These are phyloP conservation scores for Leccinum disarticulatum DNA, from an alignment of 768 basidiomycete genomes.

Conservation along the genomic window DNA sequence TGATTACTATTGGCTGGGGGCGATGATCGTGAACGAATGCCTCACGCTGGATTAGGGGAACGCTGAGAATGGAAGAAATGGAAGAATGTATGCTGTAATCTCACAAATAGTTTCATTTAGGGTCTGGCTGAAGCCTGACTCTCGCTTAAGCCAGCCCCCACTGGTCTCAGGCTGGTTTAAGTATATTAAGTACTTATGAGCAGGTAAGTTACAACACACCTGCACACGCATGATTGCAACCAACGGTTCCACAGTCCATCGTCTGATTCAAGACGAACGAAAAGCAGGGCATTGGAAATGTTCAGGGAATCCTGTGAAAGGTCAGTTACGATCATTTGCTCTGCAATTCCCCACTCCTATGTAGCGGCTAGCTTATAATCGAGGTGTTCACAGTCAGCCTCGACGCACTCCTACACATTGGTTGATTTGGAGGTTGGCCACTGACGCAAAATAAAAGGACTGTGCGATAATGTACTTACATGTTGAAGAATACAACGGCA, in stretches of 20 bases:
- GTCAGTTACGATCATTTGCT: neutral
- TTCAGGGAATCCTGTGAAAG: neutral
- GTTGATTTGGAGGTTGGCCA: neutral
- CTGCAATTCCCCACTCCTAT: neutral
- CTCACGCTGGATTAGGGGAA: neutral
- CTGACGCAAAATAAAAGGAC: neutral
- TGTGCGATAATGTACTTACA: too few species aligned
- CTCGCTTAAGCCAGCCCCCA: too few species aligned
- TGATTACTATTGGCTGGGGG: neutral
- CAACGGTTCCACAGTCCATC: neutral
- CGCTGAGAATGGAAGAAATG: too few species aligned
- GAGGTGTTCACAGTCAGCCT: too few species aligned
- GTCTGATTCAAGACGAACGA: neutral
- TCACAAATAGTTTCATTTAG: too few species aligned
- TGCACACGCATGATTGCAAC: neutral
- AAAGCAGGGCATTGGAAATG: neutral
- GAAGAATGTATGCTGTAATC: too few species aligned
- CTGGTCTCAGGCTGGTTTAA: too few species aligned
- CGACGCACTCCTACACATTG: neutral
- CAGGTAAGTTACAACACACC: too few species aligned
- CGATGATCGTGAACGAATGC: neutral
- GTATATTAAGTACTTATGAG: too few species aligned
- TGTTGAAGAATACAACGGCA: neutral
- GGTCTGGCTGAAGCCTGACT: too few species aligned
- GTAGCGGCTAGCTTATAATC: neutral